Evolutionary conservation across 2,329 filamentous ascomycete species (phyloP), one percentile per base, ranked within the genome.

Genomic region (Aspergillus novofumigatus): DNA sequence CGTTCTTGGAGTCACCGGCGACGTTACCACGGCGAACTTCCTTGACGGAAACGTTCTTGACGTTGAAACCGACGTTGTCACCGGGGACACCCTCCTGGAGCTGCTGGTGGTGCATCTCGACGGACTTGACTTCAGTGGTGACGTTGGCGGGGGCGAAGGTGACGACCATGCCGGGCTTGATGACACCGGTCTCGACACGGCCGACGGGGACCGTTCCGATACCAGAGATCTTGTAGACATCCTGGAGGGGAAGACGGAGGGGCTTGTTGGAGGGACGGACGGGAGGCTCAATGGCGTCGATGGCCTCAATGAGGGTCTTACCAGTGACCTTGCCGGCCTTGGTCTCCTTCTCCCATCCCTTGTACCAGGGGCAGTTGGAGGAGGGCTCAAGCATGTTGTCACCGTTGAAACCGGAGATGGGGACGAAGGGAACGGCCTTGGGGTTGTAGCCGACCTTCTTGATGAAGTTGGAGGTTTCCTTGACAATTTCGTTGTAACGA

Each of bases 31-130:
- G 94, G 83, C 94, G 94, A 78, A 99, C 96, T 81, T 99, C 94
- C 92, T 99, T 99, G 84, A 99, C 94, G 81, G 94, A 97, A 76
- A 99, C 94, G 94, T 99, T 99, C 92, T 99, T 99, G 84, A 99
- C 93, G 91, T 99, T 99, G 92, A 99, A 99, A 75, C 94, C 94
- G 80, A 99, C 94, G 86, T 99, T 99, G 91, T 99, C 94, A 88
- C 94, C 94, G 77, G 94, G 94, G 69, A 90, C 77, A 90, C 94
- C 94, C 87, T 96, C 89, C 68, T 79, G 63, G 72, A 99, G 92
- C 89, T 97, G 92, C 86, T 97, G 91, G 92, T 97, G 93, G 88
- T 97, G 93, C 94, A 99, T 99, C 86, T 99, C 94, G 76, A 99
- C 94, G 81, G 93, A 97, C 92, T 99, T 99, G 88, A 97, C 94